Conservation (phyloP, 257 asterid genomes). For the Euphrasia confusa region DNA sequence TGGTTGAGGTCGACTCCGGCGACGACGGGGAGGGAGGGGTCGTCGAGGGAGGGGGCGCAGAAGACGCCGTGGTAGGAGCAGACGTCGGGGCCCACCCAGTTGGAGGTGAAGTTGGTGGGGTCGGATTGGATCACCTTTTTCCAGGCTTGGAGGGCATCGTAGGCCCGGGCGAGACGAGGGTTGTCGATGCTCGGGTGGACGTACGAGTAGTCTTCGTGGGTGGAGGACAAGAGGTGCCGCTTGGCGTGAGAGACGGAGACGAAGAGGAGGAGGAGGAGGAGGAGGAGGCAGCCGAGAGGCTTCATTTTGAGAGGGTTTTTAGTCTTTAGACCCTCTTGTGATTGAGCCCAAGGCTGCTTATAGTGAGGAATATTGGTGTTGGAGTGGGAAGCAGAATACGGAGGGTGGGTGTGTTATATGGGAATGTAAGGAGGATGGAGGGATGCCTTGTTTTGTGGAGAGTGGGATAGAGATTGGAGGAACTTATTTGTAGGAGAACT, state of each 20-base stretch:
- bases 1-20: conserved; percentile 83
- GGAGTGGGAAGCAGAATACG: neutral
- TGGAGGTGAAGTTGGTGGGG: conserved; percentile 52
- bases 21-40: conserved; percentile 48
- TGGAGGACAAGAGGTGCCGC: conserved; percentile 27
- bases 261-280: conserved; percentile 23
- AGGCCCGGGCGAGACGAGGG: conserved; percentile 49
- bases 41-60: conserved; percentile 60
- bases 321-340: conserved; percentile 40
- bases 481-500: conserved; percentile 30
- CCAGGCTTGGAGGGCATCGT: conserved; percentile 72
- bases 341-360: conserved; percentile 60
- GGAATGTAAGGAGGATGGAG: conserved; percentile 24
- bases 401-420: conserved; percentile 32
- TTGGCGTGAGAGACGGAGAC: conserved; percentile 25
- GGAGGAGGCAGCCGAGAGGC: conserved; percentile 41
- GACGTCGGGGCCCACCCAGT: conserved; percentile 72
- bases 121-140: conserved; percentile 71
- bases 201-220: conserved; percentile 3
- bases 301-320: conserved; percentile 40
- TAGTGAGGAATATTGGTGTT: conserved; percentile 5
- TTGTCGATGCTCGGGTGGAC: conserved; percentile 23
- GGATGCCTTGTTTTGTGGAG: conserved; percentile 25
- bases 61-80: conserved; percentile 66
- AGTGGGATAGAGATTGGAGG: conserved; percentile 18